These are phyloP conservation scores for Stygiomarasmius scandens DNA, from an alignment of 1,284 basidiomycete species.

Conservation along the genomic window DNA sequence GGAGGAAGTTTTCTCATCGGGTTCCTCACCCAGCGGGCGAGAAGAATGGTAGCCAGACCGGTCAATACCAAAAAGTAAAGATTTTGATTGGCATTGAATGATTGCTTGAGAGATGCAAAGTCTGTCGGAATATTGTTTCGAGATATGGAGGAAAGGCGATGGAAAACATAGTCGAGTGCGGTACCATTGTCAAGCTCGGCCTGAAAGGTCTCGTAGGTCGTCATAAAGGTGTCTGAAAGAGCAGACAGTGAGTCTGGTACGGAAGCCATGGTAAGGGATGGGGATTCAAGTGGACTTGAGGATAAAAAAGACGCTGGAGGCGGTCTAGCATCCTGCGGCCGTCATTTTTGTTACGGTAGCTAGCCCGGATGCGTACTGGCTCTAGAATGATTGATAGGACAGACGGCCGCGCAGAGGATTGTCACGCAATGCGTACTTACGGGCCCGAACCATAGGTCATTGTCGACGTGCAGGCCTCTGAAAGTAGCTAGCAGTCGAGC, in stretches of 20 bases:
- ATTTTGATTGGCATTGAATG: not conserved
- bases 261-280: not conserved
- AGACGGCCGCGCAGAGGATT: too few species aligned
- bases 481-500: too few species aligned
- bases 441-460: too few species aligned
- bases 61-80: not conserved
- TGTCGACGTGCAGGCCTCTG: too few species aligned
- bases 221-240: not conserved
- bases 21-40: not conserved
- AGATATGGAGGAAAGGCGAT: not conserved
- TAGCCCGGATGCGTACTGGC: too few species aligned
- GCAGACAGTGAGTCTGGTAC: not conserved
- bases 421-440: too few species aligned
- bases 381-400: too few species aligned
- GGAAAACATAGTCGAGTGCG: not conserved
- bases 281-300: not conserved
- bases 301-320: not conserved
- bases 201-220: not conserved
- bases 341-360: too few species aligned
- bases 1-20: constrained; percentile 1
- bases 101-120: not conserved
- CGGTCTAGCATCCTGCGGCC: not conserved
- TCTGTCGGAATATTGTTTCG: not conserved
- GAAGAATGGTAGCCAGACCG: not conserved
- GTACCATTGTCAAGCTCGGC: not conserved